phyloP scores from a whole-genome alignment of 2,329 filamentous ascomycete genomes.

The Cladosporium sphaerospermum region DNA sequence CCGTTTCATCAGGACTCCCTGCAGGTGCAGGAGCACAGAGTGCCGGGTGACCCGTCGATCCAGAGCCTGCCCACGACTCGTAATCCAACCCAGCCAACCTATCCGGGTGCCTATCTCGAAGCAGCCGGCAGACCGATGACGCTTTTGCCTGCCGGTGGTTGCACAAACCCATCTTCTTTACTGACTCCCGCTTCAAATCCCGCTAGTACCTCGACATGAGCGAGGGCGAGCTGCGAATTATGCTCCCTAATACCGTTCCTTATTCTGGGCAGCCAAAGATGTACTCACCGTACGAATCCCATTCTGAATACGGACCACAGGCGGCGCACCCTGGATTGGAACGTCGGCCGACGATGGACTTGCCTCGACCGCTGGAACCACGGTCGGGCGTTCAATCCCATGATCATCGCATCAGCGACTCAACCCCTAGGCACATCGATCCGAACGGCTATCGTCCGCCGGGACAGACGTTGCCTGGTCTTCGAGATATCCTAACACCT shows the following conservation, averaged over 20 bases:
- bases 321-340: background rate
- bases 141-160: background rate
- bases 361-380: conserved; percentile 6
- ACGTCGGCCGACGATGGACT: conserved; percentile 5
- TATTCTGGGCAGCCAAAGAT: background rate
- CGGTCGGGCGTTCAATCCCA: background rate
- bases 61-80: background rate
- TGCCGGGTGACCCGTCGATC: background rate
- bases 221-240: conserved; percentile 5
- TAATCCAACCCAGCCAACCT: background rate
- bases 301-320: background rate
- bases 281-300: conserved; percentile 4
- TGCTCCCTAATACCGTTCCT: conserved; percentile 5
- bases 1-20: background rate
- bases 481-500: conserved; percentile 27
- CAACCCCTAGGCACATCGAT: background rate
- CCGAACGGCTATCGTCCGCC: conserved; percentile 18
- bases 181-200: background rate
- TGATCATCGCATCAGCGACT: background rate
- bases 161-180: background rate
- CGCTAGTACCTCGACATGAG: conserved; percentile 1
- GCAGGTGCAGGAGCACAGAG: background rate
- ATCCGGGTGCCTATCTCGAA: background rate
- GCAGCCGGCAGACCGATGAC: background rate
- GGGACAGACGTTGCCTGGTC: conserved; percentile 23